Percentiles rank a stretch among this genome's conserved stretches.
Evolutionary conservation across 441 rosid species (phyloP).

Genomic region (Bocquillonia castaneifolia): DNA sequence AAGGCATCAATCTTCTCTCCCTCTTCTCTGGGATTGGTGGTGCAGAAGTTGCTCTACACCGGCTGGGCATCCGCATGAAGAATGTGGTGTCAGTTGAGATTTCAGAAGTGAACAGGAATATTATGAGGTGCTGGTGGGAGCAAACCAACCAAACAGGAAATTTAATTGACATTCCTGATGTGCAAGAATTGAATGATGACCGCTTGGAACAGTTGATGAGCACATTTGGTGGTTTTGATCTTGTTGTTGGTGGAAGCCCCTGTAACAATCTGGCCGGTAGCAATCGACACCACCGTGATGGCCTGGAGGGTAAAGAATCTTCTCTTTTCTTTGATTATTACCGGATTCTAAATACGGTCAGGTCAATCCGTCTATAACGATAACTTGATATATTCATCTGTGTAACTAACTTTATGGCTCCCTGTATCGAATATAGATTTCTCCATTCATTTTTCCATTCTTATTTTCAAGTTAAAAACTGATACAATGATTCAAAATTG

Average conservation of each 20-base stretch:
- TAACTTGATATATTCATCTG: conserved; percentile 21
- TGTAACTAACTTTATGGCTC: background rate
- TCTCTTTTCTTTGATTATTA: conserved; percentile 63
- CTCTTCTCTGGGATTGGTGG: conserved; percentile 96
- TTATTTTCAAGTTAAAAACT: background rate
- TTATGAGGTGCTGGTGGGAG: conserved; percentile 71
- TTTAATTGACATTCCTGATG: conserved; percentile 45
- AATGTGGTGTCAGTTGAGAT: conserved; percentile 71
- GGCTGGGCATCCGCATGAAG: conserved; percentile 62
- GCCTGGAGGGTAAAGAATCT: conserved; percentile 80
- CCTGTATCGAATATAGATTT: background rate
- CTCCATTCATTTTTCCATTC: background rate
- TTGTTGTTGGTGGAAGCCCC: conserved; percentile 82
- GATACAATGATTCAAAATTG: conserved; percentile 4
- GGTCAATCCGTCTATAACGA: conserved; percentile 25
- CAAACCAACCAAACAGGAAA: conserved; percentile 75
- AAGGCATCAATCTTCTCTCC: conserved; percentile 70
- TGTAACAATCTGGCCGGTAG: conserved; percentile 87
- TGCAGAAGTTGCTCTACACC: conserved; percentile 83
- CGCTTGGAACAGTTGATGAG: conserved; percentile 47
- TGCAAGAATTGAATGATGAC: conserved; percentile 40
- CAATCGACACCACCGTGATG: conserved; percentile 58
- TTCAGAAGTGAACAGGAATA: conserved; percentile 53
- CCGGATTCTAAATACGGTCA: conserved; percentile 59
- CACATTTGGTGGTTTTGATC: conserved; percentile 68